These are phyloP conservation scores for Hericium erinaceus DNA, from an alignment of 768 basidiomycete genomes.

Conservation along the genomic window DNA sequence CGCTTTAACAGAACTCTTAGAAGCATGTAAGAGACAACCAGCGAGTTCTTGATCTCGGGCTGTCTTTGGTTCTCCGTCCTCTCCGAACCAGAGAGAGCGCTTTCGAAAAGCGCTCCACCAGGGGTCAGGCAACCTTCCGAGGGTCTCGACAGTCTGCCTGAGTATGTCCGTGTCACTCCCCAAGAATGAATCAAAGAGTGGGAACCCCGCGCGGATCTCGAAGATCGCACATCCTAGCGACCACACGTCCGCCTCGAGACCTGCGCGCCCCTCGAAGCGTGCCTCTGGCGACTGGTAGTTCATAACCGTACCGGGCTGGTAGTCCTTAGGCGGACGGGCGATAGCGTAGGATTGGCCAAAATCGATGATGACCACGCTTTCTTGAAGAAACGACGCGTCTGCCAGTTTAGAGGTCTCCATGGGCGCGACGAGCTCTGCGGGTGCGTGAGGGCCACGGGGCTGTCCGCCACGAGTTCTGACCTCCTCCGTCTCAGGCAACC, in stretches of 20 bases:
- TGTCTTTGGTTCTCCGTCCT: neutral
- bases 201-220: constrained; percentile 31
- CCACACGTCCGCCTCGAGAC: constrained; percentile 30
- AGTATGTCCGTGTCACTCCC: constrained; percentile 22
- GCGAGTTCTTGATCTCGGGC: neutral
- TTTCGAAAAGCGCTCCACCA: constrained; percentile 30
- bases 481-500: constrained; percentile 24
- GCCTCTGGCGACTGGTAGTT: constrained; percentile 29
- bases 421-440: constrained; percentile 20
- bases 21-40: neutral
- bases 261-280: constrained; percentile 23
- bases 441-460: constrained; percentile 22
- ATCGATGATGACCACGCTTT: constrained; percentile 25
- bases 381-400: constrained; percentile 22
- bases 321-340: constrained; percentile 18
- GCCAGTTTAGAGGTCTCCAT: constrained; percentile 18
- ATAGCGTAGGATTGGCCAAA: constrained; percentile 29
- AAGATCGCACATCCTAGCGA: constrained; percentile 32
- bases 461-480: constrained; percentile 17
- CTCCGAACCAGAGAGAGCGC: constrained; percentile 23
- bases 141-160: constrained; percentile 26
- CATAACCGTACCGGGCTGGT: constrained; percentile 23
- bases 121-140: constrained; percentile 33
- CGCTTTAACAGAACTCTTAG: neutral
- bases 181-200: constrained; percentile 32